Base-by-base conservation (phyloP, 345 rosid species). In the Sonneratia alba region DNA sequence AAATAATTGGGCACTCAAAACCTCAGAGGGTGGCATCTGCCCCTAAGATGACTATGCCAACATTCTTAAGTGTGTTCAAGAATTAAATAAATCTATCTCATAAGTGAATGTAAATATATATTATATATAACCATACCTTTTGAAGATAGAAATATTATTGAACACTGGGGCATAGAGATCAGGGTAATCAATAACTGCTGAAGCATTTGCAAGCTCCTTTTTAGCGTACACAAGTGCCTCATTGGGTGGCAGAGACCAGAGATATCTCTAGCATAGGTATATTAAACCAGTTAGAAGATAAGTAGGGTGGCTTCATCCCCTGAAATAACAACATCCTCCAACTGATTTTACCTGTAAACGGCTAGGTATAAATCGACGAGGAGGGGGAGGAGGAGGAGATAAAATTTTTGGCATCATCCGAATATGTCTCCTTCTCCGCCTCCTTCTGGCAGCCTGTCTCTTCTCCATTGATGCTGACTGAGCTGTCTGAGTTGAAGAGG, bases 221-320 rank as follows among this genome's bases (percentile, higher is more conserved):
- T 79, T 91, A n/a, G 92, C 98, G 77, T 85, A 87, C 61, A 74
- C 34, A 63, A 91, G 83, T 62, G 93, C 91, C 79, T 88, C 86
- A 57, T 73, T 67, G 24, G 91, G 85, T 67, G 90, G 79, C 78
- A 93, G 75, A 15, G 90, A 84, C 86, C 77, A 72, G 71, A 88
- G 71, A 78, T 77, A 71, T 80, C 81, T 86, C 95, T 93, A 69
- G 38, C 21, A 67, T 16, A 21, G 21, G 34, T 13, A 68, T 9
- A 55, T 27, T 36, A 69, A 40, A 68, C 6, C 38, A 34, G 14
- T 34, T 19, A 62, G 40, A 66, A 68, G 72, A 62, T 36, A 63
- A 72, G 45, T 48, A 34, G 37, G 6, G n/a, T 65, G 47, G 59
- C 43, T 21, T 43, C 42, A 3, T 27, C 15, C 37, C 22, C 15